A percentile compares a stretch with the other conserved stretches of the same genome.
Evolutionary conservation across 352 stramenopile species (phyloP).

Genomic region (Globisporangium cederbergense): DNA sequence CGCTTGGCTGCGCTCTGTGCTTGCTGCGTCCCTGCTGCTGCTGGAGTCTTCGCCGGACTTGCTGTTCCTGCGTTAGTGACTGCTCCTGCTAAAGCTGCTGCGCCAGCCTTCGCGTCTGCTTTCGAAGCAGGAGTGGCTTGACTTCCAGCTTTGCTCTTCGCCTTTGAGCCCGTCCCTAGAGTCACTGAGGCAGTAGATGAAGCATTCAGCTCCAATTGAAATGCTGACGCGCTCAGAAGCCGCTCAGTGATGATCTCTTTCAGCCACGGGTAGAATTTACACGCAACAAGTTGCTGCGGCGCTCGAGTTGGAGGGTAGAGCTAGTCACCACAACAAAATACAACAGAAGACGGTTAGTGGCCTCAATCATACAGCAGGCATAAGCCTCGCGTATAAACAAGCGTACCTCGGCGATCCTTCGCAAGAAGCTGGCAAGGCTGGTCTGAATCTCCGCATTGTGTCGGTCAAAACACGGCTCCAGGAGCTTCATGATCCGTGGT

Average conservation of each 20-base stretch:
- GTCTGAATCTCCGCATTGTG: constrained; percentile 78
- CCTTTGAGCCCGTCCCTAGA: constrained; percentile 9
- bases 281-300: constrained; percentile 68
- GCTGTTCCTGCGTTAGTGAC: constrained; percentile 19
- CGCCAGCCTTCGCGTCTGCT: constrained; percentile 9
- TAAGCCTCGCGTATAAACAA: background rate
- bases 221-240: constrained; percentile 57
- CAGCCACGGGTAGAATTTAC: constrained; percentile 89
- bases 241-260: constrained; percentile 83
- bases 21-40: background rate
- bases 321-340: constrained; percentile 27
- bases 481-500: constrained; percentile 85
- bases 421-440: constrained; percentile 63
- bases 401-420: constrained; percentile 69
- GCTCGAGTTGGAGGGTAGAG: constrained; percentile 71
- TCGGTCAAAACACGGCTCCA: constrained; percentile 87
- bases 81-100: background rate
- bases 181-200: constrained; percentile 6
- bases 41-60: constrained; percentile 3
- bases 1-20: constrained; percentile 28
- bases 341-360: constrained; percentile 8
- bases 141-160: constrained; percentile 14
- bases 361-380: background rate
- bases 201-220: constrained; percentile 51
- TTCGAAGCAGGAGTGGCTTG: constrained; percentile 7